A percentile compares a stretch with the other conserved stretches of the same genome.
These are phyloP conservation scores for Lepiota subincarnata DNA, from an alignment of 768 basidiomycete genomes.

Conservation along the genomic window DNA sequence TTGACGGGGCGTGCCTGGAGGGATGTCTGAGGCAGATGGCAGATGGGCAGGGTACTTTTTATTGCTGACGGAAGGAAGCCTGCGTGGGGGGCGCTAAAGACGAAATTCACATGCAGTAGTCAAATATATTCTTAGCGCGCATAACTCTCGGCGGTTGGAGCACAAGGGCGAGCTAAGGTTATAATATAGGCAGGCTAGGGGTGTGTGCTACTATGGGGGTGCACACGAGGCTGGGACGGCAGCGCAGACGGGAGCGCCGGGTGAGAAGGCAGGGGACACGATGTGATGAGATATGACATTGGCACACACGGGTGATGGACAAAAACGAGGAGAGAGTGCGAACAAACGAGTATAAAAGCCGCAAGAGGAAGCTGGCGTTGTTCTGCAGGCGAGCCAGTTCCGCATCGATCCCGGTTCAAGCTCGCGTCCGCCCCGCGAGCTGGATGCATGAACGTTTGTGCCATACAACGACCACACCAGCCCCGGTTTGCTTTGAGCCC, in stretches of 20 bases:
- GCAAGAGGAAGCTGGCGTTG: slow-evolving; percentile 23
- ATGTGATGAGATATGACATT: slow-evolving; percentile 1
- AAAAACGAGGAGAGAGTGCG: slow-evolving; percentile 17
- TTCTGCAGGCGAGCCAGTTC: neutral
- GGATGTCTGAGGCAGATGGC: neutral
- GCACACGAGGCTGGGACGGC: neutral
- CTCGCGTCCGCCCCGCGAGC: slow-evolving; percentile 2
- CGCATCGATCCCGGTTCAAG: slow-evolving; percentile 6
- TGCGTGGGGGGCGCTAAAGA: neutral
- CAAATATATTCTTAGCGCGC: neutral
- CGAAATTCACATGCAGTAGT: neutral
- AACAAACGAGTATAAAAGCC: slow-evolving; percentile 31
- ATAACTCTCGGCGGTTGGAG: neutral
- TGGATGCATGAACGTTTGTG: slow-evolving; percentile 39
- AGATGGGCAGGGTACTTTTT: too few relatives aligned
- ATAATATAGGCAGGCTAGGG: too few relatives aligned
- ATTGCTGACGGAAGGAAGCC: neutral
- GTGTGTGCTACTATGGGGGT: neutral
- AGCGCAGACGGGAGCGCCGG: neutral
- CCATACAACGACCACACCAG: slow-evolving; percentile 16
- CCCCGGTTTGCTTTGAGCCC: slow-evolving; percentile 2
- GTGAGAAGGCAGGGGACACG: neutral
- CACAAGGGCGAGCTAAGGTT: too few relatives aligned
- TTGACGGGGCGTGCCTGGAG: slow-evolving; percentile 2
- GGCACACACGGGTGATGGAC: slow-evolving; percentile 13